phyloP scores from a whole-genome alignment of 805 yeast species.

The Metahyphopichia silvanorum region DNA sequence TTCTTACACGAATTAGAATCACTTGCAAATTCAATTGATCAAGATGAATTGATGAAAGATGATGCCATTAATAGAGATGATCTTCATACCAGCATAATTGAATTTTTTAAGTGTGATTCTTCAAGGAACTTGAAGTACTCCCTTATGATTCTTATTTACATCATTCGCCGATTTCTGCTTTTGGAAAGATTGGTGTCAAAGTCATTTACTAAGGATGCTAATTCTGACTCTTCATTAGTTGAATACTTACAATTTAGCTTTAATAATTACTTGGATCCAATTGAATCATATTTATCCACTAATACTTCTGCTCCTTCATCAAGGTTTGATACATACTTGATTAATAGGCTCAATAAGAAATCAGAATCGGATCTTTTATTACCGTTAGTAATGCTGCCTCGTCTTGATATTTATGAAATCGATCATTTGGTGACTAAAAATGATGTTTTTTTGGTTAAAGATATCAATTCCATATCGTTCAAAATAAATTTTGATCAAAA shows the following conservation, averaged over 20 bases:
- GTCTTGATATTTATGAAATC: conserved; percentile 8
- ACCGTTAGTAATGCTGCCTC: conserved; percentile 16
- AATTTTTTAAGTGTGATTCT: not conserved
- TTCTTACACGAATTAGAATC: no score
- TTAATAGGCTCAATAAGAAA: conserved; percentile 17
- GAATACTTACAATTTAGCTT: no score
- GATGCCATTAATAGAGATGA: no score
- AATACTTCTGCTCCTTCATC: not conserved
- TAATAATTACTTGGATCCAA: conserved; percentile 1
- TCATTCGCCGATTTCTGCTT: not conserved
- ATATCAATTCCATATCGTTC: not conserved
- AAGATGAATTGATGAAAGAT: no score
- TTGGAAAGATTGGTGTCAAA: not conserved
- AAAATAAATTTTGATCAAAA: conserved; percentile 2
- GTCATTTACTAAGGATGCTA: not conserved
- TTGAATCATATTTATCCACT: conserved; percentile 3
- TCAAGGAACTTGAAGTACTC: not conserved
- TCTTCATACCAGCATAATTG: no score
- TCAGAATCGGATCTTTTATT: conserved; percentile 21
- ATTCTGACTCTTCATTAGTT: not conserved
- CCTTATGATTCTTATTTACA: not conserved
- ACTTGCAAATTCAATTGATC: no score
- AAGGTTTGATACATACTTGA: conserved; percentile 11
- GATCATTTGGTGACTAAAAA: conserved; percentile 8
- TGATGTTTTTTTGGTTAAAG: conserved; percentile 8